Evolutionary conservation across 1,284 basidiomycete genomes (phyloP), one percentile per base, ranked within the genome.

Genomic region (Puccinia coronata): DNA sequence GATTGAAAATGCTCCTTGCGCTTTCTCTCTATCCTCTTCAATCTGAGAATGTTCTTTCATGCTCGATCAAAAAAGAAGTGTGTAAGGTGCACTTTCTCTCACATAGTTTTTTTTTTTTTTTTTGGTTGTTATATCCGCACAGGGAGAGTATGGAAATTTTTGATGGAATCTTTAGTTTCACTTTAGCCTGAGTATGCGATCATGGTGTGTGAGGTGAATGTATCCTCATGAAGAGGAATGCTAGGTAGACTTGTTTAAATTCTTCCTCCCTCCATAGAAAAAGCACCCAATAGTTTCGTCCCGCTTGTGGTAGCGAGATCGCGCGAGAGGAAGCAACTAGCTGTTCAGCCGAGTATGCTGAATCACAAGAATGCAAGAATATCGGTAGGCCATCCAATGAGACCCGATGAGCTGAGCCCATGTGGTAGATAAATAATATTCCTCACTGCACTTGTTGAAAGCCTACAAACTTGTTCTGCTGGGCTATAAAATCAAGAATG

Each of bases 11-110:
- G 6, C 43, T 43, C 43, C 6, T 43, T 6, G 43, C 16, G 43
- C 6, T 8, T 8, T 43, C 43, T 6, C 43, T 43, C 43, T 16
- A 43, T 43, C 43, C 43, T 8, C 43, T n/a, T n/a, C n/a, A n/a
- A n/a, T n/a, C n/a, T n/a, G n/a, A n/a, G n/a, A 53, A 53, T 28
- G 14, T 57, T 57, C 55, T 57, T 57, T 57, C n/a, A 61, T 34
- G 59, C 59, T 61, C 31, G 59, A 61, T 36, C 59, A 12, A 34
- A 36, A 61, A 23, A 25, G 3, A 8, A 25, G 25, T 31, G 25
- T 20, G 59, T 61, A 6, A 3, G 16, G 8, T 31, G 6, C 25
- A 6, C 25, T 59, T 3, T 59, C 25, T 59, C 6, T 25, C n/a
- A n/a, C n/a, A n/a, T n/a, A n/a, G n/a, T 25, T 59, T 25, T 28